phyloP scores from a whole-genome alignment of 108 stramenopile genomes.

The Nitzschia palea region DNA sequence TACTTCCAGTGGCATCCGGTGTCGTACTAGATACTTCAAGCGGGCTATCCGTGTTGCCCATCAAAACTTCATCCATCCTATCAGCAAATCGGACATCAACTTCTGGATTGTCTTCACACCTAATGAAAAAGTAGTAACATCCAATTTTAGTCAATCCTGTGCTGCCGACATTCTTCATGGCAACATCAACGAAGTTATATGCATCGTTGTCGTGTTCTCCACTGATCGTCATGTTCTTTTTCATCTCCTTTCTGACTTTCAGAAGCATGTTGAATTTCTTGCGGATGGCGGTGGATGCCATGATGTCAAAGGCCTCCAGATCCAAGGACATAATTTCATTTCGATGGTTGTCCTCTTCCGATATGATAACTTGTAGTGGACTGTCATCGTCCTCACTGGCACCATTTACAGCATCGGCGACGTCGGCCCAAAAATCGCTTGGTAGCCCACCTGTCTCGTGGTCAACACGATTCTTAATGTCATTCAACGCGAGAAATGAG shows the following conservation, averaged over 20 bases:
- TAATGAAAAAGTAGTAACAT: slow-evolving; percentile 3
- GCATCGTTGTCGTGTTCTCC: slow-evolving; percentile 5
- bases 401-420: neutral
- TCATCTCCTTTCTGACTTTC: neutral
- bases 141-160: neutral
- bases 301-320: neutral
- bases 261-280: slow-evolving; percentile 2
- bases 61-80: neutral
- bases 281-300: neutral
- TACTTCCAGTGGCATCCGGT: neutral
- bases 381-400: neutral
- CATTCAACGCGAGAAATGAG: neutral
- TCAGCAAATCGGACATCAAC: neutral
- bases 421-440: neutral
- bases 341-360: neutral
- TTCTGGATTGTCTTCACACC: neutral
- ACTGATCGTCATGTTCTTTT: slow-evolving; percentile 8
- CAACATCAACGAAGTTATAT: slow-evolving; percentile 8
- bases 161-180: neutral
- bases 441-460: neutral
- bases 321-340: neutral
- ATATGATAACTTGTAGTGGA: neutral
- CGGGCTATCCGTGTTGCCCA: neutral
- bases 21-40: neutral
- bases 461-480: neutral